Conservation (phyloP, 1,284 basidiomycete genomes). For the Exobasidium cylindrosporum region DNA sequence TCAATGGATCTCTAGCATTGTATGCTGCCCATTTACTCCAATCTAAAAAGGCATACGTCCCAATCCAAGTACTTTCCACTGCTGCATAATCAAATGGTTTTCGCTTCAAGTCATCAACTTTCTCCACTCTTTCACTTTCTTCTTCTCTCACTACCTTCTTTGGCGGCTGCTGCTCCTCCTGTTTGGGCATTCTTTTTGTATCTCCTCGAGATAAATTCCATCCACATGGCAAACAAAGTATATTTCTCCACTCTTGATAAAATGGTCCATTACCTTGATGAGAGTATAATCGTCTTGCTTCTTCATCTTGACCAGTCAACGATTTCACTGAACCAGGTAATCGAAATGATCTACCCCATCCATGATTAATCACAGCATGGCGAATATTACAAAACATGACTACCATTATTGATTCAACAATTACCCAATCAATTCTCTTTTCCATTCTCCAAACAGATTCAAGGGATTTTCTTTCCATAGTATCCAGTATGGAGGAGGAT, state of each 20-base stretch:
- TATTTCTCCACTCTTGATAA: not conserved
- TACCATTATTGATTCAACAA: slow-evolving; percentile 38
- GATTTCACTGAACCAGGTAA: slow-evolving; percentile 18
- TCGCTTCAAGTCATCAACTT: slow-evolving; percentile 13
- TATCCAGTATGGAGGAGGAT: not conserved
- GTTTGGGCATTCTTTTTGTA: not conserved
- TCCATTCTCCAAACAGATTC: slow-evolving; percentile 6
- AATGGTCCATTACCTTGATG: not conserved
- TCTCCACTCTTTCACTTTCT: not conserved
- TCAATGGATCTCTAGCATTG: slow-evolving; percentile 12
- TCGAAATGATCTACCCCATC: slow-evolving; percentile 35
- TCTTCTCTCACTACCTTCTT: too few relatives aligned
- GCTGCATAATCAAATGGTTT: slow-evolving; percentile 40
- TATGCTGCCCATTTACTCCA: slow-evolving; percentile 11
- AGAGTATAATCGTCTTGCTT: not conserved
- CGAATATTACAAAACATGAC: slow-evolving; percentile 39
- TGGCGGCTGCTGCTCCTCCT: too few relatives aligned
- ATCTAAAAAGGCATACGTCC: slow-evolving; percentile 9
- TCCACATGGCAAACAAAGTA: slow-evolving; percentile 12
- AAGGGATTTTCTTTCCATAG: not conserved
- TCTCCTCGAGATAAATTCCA: slow-evolving; percentile 17
- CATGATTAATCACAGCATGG: slow-evolving; percentile 32
- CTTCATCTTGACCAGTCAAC: slow-evolving; percentile 1
- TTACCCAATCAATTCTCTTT: slow-evolving; percentile 36
- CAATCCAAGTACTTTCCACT: slow-evolving; percentile 35